Evolutionary conservation across 441 rosid species (phyloP).

Genomic region (Euphorbia celastroides): DNA sequence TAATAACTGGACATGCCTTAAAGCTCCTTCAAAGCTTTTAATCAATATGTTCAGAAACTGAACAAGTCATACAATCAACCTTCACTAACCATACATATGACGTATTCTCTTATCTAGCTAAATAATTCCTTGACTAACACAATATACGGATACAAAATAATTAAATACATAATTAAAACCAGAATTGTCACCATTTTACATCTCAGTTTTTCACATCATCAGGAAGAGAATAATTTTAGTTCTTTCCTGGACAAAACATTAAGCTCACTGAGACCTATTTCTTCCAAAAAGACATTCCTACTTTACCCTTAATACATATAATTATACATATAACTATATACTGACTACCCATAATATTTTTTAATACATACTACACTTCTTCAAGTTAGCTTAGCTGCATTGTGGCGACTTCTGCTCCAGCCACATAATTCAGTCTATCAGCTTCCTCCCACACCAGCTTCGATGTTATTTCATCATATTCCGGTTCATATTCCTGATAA

Average conservation of each 20-base stretch:
- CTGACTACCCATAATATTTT: constrained; percentile 9
- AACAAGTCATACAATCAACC: too few species aligned
- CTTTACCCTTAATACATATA: constrained; percentile 14
- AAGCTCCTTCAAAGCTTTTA: neutral
- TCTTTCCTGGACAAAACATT: neutral
- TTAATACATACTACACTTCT: neutral
- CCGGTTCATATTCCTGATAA: constrained; percentile 66
- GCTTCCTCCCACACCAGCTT: constrained; percentile 84
- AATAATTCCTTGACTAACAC: too few species aligned
- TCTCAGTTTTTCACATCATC: constrained; percentile 8
- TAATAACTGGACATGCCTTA: too few species aligned
- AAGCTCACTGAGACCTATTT: neutral
- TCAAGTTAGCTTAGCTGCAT: constrained; percentile 1
- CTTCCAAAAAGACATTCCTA: constrained; percentile 20
- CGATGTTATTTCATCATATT: constrained; percentile 61
- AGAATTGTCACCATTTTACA: neutral
- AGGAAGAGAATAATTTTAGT: neutral
- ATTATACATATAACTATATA: constrained; percentile 9
- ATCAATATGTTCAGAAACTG: neutral
- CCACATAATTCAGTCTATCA: constrained; percentile 49
- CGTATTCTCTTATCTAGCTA: neutral
- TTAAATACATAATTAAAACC: neutral
- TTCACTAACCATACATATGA: too few species aligned
- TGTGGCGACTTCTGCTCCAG: constrained; percentile 64
- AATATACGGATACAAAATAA: neutral